Evolutionary conservation across 2,329 filamentous ascomycete species (phyloP).

Genomic region (Colletotrichum incanum): DNA sequence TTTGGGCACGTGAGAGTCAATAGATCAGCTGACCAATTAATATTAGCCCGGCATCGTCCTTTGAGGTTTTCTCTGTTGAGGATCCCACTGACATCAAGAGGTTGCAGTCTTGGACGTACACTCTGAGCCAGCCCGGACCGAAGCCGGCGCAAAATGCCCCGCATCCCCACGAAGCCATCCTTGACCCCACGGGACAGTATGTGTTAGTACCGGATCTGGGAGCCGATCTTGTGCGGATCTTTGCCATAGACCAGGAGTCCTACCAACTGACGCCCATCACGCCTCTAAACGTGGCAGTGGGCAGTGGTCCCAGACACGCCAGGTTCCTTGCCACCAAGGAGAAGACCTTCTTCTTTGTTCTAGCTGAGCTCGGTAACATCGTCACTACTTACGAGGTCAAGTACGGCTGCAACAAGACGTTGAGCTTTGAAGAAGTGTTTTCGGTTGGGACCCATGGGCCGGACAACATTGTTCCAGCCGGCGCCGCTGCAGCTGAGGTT

Average conservation of each 20-base stretch:
- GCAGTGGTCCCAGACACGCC: slow-evolving; percentile 55
- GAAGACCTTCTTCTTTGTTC: slow-evolving; percentile 71
- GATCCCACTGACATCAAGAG: slow-evolving; percentile 39
- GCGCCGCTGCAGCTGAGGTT: slow-evolving; percentile 69
- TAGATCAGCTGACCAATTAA: slow-evolving; percentile 4
- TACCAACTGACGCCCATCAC: slow-evolving; percentile 34
- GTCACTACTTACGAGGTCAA: slow-evolving; percentile 70
- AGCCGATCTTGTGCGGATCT: slow-evolving; percentile 41
- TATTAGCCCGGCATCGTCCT: slow-evolving; percentile 29
- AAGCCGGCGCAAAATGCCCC: slow-evolving; percentile 40
- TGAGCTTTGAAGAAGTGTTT: slow-evolving; percentile 66
- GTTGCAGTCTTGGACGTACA: slow-evolving; percentile 52
- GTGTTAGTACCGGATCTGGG: slow-evolving; percentile 39
- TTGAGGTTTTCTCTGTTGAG: slow-evolving; percentile 39
- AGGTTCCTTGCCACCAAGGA: slow-evolving; percentile 62
- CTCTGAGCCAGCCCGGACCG: slow-evolving; percentile 61
- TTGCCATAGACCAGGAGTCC: slow-evolving; percentile 33
- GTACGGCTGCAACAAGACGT: slow-evolving; percentile 59
- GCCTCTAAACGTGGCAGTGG: slow-evolving; percentile 33
- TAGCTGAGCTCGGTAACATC: slow-evolving; percentile 72
- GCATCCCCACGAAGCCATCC: slow-evolving; percentile 39
- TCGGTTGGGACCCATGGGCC: slow-evolving; percentile 64
- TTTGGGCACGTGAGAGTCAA: neutral
- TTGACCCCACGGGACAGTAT: slow-evolving; percentile 43
- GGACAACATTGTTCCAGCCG: slow-evolving; percentile 56